These are phyloP conservation scores for Geranium incanum DNA, from an alignment of 441 rosid species.

Conservation along the genomic window DNA sequence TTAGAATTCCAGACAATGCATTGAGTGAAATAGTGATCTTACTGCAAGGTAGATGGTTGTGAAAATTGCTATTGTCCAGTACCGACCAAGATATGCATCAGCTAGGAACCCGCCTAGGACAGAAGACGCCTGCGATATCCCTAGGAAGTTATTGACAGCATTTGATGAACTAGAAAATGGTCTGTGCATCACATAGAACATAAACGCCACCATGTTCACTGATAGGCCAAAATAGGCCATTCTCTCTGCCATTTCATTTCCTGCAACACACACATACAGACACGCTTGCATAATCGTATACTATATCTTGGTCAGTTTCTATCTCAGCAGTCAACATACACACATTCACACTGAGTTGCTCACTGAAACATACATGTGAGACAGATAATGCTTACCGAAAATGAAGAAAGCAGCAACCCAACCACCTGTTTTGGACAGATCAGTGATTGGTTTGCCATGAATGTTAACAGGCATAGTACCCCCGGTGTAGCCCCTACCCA, in stretches of 20 bases:
- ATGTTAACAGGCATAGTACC: slow-evolving; percentile 80
- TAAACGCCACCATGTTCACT: slow-evolving; percentile 88
- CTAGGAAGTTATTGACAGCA: slow-evolving; percentile 82
- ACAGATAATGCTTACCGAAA: slow-evolving; percentile 45
- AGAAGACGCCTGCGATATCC: slow-evolving; percentile 87
- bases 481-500: slow-evolving; percentile 77
- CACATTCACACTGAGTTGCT: neutral
- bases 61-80: slow-evolving; percentile 90
- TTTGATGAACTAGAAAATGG: slow-evolving; percentile 76
- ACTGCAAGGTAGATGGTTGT: slow-evolving; percentile 77
- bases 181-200: slow-evolving; percentile 82
- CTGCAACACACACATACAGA: slow-evolving; percentile 27
- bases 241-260: slow-evolving; percentile 97
- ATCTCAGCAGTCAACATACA: slow-evolving; percentile 16
- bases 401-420: slow-evolving; percentile 90
- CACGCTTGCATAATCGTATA: neutral
- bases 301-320: neutral
- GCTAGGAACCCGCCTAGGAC: slow-evolving; percentile 90
- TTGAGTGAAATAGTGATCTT: slow-evolving; percentile 18
- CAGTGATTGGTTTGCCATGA: slow-evolving; percentile 69
- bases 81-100: slow-evolving; percentile 89
- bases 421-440: slow-evolving; percentile 85
- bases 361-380: neutral
- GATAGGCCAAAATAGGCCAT: slow-evolving; percentile 90
- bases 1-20: too few species aligned